phyloP scores from a whole-genome alignment of 352 stramenopile genomes.

The Pythium vanterpoolii region DNA sequence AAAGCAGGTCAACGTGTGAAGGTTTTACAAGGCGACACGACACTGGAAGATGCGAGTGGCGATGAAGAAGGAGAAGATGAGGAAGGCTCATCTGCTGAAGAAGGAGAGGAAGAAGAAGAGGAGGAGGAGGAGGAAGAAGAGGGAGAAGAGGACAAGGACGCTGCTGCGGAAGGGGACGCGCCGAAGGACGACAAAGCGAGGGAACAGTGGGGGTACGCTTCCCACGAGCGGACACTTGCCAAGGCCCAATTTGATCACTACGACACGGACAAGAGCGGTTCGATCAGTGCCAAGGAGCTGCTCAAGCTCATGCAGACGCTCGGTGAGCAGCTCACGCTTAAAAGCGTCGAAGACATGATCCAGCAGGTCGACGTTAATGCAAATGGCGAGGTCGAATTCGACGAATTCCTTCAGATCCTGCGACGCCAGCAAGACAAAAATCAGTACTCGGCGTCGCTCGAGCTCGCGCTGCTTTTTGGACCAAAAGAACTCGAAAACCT shows the following conservation, averaged over 20 bases:
- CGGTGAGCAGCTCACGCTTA: conserved; percentile 56
- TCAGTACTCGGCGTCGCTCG: conserved; percentile 56
- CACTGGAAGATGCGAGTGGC: conserved; percentile 24
- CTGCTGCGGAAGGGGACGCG: no score
- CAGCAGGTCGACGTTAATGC: conserved; percentile 46
- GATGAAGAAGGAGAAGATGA: conserved; percentile 12
- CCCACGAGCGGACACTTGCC: conserved; percentile 37
- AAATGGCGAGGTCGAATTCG: conserved; percentile 68
- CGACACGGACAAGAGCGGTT: conserved; percentile 57
- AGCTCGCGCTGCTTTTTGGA: conserved; percentile 61
- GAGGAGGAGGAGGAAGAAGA: conserved; percentile 15
- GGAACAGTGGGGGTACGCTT: conserved; percentile 34
- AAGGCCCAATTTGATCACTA: conserved; percentile 59
- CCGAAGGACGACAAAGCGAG: conserved; percentile 17
- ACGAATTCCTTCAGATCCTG: conserved; percentile 64
- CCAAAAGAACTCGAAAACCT: conserved; percentile 64
- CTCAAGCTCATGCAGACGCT: conserved; percentile 52
- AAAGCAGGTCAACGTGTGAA: conserved; percentile 15
- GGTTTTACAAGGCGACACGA: not conserved
- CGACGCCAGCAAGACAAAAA: conserved; percentile 58
- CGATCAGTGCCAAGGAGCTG: conserved; percentile 58
- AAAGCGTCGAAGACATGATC: conserved; percentile 57
- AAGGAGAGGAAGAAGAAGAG: conserved; percentile 12
- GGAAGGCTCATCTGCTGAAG: no score
- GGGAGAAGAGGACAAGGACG: conserved; percentile 16